Conservation (phyloP, 202 grass and related monocot genomes). For the Bolboschoenoplectus hybrid region DNA sequence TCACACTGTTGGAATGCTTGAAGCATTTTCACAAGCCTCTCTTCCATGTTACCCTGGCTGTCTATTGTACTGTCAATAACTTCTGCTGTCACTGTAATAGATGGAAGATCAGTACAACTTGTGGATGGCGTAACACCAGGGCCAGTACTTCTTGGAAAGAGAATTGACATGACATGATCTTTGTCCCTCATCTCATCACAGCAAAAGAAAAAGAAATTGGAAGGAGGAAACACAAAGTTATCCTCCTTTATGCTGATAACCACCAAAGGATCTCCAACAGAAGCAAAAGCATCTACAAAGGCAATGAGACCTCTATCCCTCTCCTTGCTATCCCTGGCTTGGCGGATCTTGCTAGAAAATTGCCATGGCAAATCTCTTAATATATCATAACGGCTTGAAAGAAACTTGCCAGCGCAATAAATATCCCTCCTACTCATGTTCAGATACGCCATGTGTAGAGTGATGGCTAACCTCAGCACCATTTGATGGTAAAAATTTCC, state of each 20-base stretch:
- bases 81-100: not conserved
- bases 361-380: constrained; percentile 42
- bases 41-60: too few relatives aligned
- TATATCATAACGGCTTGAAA: not conserved
- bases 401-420: constrained; percentile 42
- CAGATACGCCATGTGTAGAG: constrained; percentile 49
- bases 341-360: constrained; percentile 52
- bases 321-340: not conserved
- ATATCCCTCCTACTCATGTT: constrained; percentile 17
- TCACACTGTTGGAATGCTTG: constrained; percentile 3
- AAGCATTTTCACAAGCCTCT: constrained; percentile 8
- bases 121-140: not conserved
- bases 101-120: not conserved
- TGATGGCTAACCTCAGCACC: constrained; percentile 53
- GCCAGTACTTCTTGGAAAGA: constrained; percentile 40
- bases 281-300: constrained; percentile 45
- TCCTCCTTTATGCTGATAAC: not conserved
- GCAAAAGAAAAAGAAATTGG: constrained; percentile 48
- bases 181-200: constrained; percentile 44
- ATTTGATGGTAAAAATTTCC: constrained; percentile 28
- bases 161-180: constrained; percentile 41
- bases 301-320: not conserved
- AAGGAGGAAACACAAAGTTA: not conserved
- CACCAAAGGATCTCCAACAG: constrained; percentile 10
- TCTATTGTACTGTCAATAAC: not conserved